phyloP scores from a whole-genome alignment of 768 basidiomycete species.

The Candolleomyces efflorescens region DNA sequence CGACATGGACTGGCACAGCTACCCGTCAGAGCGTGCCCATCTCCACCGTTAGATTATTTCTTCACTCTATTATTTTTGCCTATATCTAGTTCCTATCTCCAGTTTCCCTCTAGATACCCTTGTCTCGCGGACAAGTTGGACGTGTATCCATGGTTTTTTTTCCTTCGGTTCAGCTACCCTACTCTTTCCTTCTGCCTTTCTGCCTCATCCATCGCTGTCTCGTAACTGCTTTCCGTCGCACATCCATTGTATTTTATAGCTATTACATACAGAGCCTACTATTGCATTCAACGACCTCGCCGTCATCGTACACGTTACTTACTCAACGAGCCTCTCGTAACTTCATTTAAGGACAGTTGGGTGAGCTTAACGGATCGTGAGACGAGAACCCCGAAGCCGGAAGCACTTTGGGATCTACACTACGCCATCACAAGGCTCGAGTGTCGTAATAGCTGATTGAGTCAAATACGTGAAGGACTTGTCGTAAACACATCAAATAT shows the following conservation, averaged over 20 bases:
- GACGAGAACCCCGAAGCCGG: slow-evolving; percentile 6
- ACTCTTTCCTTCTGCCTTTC: neutral
- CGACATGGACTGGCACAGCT: slow-evolving; percentile 58
- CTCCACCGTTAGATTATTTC: slow-evolving; percentile 47
- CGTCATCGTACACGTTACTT: neutral
- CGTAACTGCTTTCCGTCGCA: too few species aligned
- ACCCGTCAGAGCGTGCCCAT: slow-evolving; percentile 61
- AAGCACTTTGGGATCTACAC: neutral
- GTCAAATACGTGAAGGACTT: slow-evolving; percentile 2
- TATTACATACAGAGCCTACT: neutral
- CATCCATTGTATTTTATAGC: neutral
- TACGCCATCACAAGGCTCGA: neutral
- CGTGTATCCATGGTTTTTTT: neutral
- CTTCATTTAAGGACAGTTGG: neutral
- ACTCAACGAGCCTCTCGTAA: neutral
- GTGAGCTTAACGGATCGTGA: slow-evolving; percentile 4
- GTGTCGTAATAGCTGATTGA: slow-evolving; percentile 6
- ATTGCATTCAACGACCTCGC: neutral
- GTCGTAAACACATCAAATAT: slow-evolving; percentile 1
- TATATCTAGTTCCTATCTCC: neutral
- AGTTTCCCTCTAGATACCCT: slow-evolving; percentile 6
- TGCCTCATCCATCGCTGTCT: too few species aligned
- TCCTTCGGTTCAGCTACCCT: neutral
- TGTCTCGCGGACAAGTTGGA: neutral
- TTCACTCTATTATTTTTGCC: neutral